Evolutionary conservation across 495 filamentous ascomycete genomes (phyloP).

Genomic region (Lasiosphaeria hispida): DNA sequence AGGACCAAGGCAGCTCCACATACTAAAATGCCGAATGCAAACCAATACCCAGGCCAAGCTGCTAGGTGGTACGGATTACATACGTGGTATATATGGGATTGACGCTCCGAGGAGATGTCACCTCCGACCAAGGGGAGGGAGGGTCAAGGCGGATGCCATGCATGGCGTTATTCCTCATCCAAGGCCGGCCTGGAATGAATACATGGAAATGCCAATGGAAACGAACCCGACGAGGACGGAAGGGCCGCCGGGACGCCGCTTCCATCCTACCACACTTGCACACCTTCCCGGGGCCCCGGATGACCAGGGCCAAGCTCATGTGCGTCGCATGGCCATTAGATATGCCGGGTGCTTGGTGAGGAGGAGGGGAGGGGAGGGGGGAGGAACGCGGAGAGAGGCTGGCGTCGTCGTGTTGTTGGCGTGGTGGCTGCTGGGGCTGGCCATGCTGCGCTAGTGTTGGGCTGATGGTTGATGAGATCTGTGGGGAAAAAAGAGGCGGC

Average conservation of each 20-base stretch:
- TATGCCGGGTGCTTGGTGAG: neutral
- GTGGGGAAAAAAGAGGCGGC: slow-evolving; percentile 11
- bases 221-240: too few species aligned
- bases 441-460: neutral
- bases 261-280: neutral
- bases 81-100: too few species aligned
- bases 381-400: neutral
- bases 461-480: slow-evolving; percentile 10
- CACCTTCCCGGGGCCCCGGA: neutral
- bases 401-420: too few species aligned
- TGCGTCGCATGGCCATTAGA: neutral
- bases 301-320: neutral
- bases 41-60: neutral
- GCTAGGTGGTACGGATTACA: too few species aligned
- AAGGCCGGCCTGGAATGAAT: neutral
- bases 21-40: too few species aligned
- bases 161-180: neutral
- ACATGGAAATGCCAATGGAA: too few species aligned
- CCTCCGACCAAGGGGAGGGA: neutral
- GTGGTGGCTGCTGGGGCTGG: neutral
- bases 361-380: neutral
- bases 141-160: neutral
- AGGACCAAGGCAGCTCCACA: too few species aligned
- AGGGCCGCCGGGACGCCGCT: neutral
- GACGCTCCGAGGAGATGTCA: slow-evolving; percentile 15